These are phyloP conservation scores for Tricholoma bakamatsutake DNA, from an alignment of 768 basidiomycete species.

Conservation along the genomic window DNA sequence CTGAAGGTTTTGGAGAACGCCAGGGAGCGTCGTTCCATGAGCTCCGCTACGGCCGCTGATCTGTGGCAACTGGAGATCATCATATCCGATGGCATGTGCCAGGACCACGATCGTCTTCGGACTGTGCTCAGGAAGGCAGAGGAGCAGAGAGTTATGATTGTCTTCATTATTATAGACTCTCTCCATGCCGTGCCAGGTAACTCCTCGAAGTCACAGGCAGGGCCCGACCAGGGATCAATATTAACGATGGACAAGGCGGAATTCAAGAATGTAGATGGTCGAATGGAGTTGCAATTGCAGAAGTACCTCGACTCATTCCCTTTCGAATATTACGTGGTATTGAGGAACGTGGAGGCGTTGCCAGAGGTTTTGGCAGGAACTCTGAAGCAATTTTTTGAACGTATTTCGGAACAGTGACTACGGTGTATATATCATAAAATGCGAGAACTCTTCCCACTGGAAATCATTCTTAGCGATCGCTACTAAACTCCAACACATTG, in stretches of 20 bases:
- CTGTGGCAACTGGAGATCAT: slow-evolving; percentile 98
- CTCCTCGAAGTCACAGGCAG: slow-evolving; percentile 13
- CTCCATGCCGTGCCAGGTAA: slow-evolving; percentile 39
- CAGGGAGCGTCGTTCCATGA: slow-evolving; percentile 55
- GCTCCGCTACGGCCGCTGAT: slow-evolving; percentile 65
- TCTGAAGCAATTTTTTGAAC: slow-evolving; percentile 88
- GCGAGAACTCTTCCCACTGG: too few relatives aligned
- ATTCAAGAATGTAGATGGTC: slow-evolving; percentile 74
- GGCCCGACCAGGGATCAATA: slow-evolving; percentile 62
- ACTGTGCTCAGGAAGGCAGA: slow-evolving; percentile 77
- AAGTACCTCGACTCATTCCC: slow-evolving; percentile 96
- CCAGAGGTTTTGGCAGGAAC: slow-evolving; percentile 88
- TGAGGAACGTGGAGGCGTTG: slow-evolving; percentile 84
- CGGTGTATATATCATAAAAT: neutral
- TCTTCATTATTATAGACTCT: slow-evolving; percentile 94
- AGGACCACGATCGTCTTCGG: slow-evolving; percentile 85
- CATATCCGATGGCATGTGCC: slow-evolving; percentile 98
- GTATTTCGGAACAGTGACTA: slow-evolving; percentile 63
- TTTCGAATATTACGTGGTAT: slow-evolving; percentile 95
- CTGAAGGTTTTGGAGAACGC: slow-evolving; percentile 71
- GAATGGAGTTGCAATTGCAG: slow-evolving; percentile 81
- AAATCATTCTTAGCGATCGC: too few relatives aligned
- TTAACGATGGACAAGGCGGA: slow-evolving; percentile 89
- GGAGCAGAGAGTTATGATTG: slow-evolving; percentile 89
- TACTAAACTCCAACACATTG: too few relatives aligned